A percentile compares a stretch with the other conserved stretches of the same genome.
Evolutionary conservation across 805 yeast species (phyloP).

Genomic region (Cyberlindnera euphorbiae): DNA sequence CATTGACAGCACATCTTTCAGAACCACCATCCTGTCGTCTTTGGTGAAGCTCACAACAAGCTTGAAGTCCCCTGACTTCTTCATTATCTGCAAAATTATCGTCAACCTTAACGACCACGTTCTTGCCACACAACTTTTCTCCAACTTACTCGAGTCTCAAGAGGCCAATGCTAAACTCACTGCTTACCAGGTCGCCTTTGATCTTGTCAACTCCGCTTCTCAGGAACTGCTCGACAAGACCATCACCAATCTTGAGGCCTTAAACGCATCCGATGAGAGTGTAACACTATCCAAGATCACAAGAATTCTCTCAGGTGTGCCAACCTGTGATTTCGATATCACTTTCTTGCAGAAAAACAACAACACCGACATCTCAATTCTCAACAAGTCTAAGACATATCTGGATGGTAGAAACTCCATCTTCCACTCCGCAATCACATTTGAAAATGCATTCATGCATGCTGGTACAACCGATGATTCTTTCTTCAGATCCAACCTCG

Average conservation of each 20-base stretch:
- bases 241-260: slow-evolving; percentile 34
- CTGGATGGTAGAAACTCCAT: slow-evolving; percentile 91
- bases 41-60: slow-evolving; percentile 57
- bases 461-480: slow-evolving; percentile 95
- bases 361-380: slow-evolving; percentile 77
- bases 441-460: slow-evolving; percentile 90
- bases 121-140: slow-evolving; percentile 66
- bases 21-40: slow-evolving; percentile 55
- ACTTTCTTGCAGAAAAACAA: slow-evolving; percentile 84
- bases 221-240: slow-evolving; percentile 75
- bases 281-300: slow-evolving; percentile 41
- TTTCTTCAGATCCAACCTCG: slow-evolving; percentile 83
- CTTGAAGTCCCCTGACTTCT: slow-evolving; percentile 69
- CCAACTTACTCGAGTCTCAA: slow-evolving; percentile 42
- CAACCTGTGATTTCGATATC: slow-evolving; percentile 87
- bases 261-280: slow-evolving; percentile 25
- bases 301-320: slow-evolving; percentile 80
- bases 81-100: slow-evolving; percentile 77
- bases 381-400: slow-evolving; percentile 73
- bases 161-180: slow-evolving; percentile 45
- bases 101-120: slow-evolving; percentile 79
- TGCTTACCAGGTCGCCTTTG: slow-evolving; percentile 94
- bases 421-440: slow-evolving; percentile 93
- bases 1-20: slow-evolving; percentile 60
- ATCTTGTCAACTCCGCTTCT: slow-evolving; percentile 84